These are phyloP conservation scores for Dimocarpus longan DNA, from an alignment of 345 rosid genomes.

Conservation along the genomic window DNA sequence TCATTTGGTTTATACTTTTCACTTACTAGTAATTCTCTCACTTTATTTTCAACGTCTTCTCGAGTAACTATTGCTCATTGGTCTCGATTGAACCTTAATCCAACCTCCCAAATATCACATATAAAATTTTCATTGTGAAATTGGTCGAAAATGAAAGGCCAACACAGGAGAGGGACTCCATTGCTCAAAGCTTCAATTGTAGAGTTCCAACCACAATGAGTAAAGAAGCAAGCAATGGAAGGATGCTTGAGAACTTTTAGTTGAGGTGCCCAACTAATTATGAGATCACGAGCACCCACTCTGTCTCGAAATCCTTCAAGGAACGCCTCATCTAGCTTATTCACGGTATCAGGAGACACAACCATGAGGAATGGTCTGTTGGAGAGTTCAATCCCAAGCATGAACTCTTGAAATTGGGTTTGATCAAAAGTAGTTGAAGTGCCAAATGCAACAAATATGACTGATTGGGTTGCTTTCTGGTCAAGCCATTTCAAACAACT, in stretches of 20 bases:
- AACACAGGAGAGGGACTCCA: neutral
- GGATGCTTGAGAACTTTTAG: neutral
- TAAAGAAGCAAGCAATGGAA: neutral
- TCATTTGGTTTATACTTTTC: neutral
- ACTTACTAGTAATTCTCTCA: neutral
- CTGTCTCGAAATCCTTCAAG: neutral
- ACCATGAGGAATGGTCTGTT: neutral
- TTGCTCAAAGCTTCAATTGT: neutral
- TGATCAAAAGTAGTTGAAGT: neutral
- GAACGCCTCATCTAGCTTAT: neutral
- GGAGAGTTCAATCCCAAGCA: neutral
- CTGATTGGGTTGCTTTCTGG: neutral
- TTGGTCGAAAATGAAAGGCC: neutral
- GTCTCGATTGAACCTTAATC: neutral
- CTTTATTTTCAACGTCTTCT: neutral
- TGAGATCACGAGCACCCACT: neutral
- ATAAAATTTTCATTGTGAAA: neutral
- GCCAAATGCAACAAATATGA: neutral
- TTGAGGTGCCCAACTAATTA: neutral
- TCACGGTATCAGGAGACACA: neutral
- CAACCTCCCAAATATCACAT: neutral
- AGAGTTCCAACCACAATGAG: neutral
- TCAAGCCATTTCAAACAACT: neutral
- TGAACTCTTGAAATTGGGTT: neutral
- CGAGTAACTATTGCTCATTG: neutral